Evolutionary conservation across 139 green algal species (phyloP).

Genomic region (Chlamydomonas sphaeroides): DNA sequence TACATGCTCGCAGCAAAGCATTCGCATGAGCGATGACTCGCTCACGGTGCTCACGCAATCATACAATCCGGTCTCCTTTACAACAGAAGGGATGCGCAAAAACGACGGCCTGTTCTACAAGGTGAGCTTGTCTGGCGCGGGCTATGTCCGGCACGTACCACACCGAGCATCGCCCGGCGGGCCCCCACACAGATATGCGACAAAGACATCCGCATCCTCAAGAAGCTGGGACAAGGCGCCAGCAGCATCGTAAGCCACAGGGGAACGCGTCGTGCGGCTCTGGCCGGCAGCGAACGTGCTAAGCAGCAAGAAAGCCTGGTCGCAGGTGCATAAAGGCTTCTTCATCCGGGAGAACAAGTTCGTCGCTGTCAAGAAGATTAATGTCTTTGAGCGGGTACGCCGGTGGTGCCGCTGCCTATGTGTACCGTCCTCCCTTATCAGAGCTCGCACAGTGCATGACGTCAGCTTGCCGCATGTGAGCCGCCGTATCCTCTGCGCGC

Average conservation of each 20-base stretch:
- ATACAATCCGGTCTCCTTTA: constrained; percentile 59
- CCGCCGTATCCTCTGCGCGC: too few species aligned
- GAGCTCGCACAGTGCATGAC: too few species aligned
- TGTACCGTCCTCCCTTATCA: too few species aligned
- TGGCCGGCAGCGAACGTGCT: background rate
- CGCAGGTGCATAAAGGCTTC: constrained; percentile 86
- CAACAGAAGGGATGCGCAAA: constrained; percentile 51
- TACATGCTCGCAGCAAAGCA: constrained; percentile 36
- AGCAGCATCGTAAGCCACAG: constrained; percentile 64
- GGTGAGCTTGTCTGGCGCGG: too few species aligned
- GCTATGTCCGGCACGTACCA: too few species aligned
- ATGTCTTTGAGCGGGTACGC: constrained; percentile 66
- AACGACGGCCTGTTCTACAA: constrained; percentile 46
- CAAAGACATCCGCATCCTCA: constrained; percentile 80
- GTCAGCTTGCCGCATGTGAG: too few species aligned
- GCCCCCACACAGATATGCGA: constrained; percentile 74
- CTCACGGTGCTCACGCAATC: constrained; percentile 56
- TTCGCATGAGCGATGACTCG: constrained; percentile 39
- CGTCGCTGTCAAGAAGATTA: constrained; percentile 91
- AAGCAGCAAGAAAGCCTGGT: too few species aligned
- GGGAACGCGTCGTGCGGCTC: background rate
- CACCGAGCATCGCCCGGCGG: too few species aligned
- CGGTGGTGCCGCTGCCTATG: too few species aligned
- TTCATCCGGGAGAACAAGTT: constrained; percentile 69
- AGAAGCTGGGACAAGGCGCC: constrained; percentile 72